phyloP scores from a whole-genome alignment of 768 basidiomycete genomes.

The Gymnopilus junonius region DNA sequence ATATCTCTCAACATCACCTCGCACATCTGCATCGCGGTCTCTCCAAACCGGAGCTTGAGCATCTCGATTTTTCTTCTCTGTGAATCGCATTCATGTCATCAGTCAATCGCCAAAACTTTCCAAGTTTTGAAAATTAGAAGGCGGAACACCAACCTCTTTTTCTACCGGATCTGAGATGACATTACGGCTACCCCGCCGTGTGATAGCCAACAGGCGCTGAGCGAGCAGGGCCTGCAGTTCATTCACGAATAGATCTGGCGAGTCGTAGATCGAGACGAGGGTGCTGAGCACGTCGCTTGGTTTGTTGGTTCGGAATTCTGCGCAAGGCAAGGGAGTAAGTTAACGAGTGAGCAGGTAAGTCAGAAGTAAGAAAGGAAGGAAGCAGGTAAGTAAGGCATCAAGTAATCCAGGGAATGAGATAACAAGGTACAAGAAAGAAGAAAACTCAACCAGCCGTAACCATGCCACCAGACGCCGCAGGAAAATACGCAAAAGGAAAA shows the following conservation, averaged over 20 bases:
- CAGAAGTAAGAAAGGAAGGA: background rate
- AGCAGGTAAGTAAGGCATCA: background rate
- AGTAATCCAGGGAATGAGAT: no score
- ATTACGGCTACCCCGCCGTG: conserved; percentile 79
- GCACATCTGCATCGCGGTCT: conserved; percentile 89
- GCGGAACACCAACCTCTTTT: conserved; percentile 47
- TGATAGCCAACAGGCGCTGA: conserved; percentile 79
- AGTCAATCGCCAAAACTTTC: no score
- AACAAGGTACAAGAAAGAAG: no score
- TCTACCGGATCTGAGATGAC: conserved; percentile 83
- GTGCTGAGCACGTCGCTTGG: conserved; percentile 95
- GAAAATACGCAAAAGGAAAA: no score
- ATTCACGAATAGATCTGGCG: conserved; percentile 94
- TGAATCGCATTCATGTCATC: background rate
- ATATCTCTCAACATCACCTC: conserved; percentile 99
- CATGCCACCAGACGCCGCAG: no score
- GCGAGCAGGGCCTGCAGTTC: conserved; percentile 93
- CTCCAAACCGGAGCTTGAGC: conserved; percentile 94
- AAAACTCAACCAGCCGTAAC: no score
- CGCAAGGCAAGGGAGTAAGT: no score
- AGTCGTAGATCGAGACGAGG: conserved; percentile 96
- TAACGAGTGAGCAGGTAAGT: background rate
- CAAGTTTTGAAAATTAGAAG: background rate
- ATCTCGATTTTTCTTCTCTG: conserved; percentile 94
- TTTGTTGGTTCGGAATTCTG: conserved; percentile 93